Conservation (phyloP, 140 eudicot genomes). For the Stevia rebaudiana region DNA sequence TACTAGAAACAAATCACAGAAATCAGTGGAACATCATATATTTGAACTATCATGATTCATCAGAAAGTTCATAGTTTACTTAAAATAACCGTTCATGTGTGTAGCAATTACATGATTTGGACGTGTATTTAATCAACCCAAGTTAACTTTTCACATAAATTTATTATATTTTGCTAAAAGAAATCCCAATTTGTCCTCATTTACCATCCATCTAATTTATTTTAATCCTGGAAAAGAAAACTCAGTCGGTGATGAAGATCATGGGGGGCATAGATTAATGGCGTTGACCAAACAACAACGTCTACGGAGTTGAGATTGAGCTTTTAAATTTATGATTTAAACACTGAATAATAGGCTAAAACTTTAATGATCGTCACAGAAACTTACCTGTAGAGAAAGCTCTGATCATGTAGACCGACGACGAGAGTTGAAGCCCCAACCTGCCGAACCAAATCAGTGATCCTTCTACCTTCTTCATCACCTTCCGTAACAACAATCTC, state of each 20-base stretch:
- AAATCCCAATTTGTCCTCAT: slow-evolving; percentile 17
- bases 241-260: slow-evolving; percentile 29
- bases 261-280: slow-evolving; percentile 9
- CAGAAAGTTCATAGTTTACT: neutral
- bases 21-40: neutral
- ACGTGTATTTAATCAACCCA: slow-evolving; percentile 6
- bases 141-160: neutral
- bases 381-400: slow-evolving; percentile 72
- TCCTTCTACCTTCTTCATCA: slow-evolving; percentile 62
- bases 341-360: neutral
- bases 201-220: neutral
- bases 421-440: slow-evolving; percentile 87
- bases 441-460: slow-evolving; percentile 58
- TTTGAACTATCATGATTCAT: neutral
- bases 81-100: slow-evolving; percentile 15
- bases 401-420: slow-evolving; percentile 84
- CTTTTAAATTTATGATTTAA: slow-evolving; percentile 2
- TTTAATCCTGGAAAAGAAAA: neutral
- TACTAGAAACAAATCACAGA: neutral
- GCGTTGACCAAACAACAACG: slow-evolving; percentile 28
- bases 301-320: neutral
- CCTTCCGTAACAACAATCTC: slow-evolving; percentile 91
- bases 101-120: slow-evolving; percentile 14
- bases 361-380: neutral
- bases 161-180: slow-evolving; percentile 22